A percentile compares a stretch with the other conserved stretches of the same genome.
Conservation (phyloP, 768 basidiomycete genomes). For the Suillus ampliporus region DNA sequence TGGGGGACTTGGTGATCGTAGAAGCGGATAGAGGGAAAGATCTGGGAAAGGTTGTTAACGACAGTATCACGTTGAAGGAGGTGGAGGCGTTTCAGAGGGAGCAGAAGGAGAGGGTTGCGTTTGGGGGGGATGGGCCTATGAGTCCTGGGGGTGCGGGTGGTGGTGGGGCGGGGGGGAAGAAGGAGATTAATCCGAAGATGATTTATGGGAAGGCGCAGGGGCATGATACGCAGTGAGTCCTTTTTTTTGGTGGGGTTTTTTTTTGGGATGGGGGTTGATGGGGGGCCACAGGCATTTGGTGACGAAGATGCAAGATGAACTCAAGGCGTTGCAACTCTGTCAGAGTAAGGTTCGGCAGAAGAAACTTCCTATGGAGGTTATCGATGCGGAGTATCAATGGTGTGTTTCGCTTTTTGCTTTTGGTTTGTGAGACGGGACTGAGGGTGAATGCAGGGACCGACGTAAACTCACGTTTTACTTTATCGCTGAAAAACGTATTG, state of each 20-base stretch:
- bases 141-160: slow-evolving; percentile 52
- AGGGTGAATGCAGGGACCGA: slow-evolving; percentile 83
- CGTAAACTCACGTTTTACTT: slow-evolving; percentile 99
- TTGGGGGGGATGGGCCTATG: slow-evolving; percentile 45
- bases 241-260: slow-evolving; percentile 8
- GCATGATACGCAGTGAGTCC: slow-evolving; percentile 80
- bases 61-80: slow-evolving; percentile 87
- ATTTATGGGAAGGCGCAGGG: slow-evolving; percentile 88
- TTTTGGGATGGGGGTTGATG: slow-evolving; percentile 7
- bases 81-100: slow-evolving; percentile 90
- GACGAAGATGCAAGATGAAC: slow-evolving; percentile 88
- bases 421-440: neutral
- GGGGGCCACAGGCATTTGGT: slow-evolving; percentile 62
- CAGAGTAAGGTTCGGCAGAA: slow-evolving; percentile 92
- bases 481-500: slow-evolving; percentile 92
- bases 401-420: slow-evolving; percentile 41
- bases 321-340: slow-evolving; percentile 90
- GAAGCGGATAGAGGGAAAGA: slow-evolving; percentile 96
- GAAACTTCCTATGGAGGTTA: slow-evolving; percentile 97
- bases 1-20: slow-evolving; percentile 94
- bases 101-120: slow-evolving; percentile 64
- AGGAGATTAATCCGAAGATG: slow-evolving; percentile 97
- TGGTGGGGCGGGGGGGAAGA: slow-evolving; percentile 53
- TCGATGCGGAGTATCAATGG: slow-evolving; percentile 99
- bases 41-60: slow-evolving; percentile 90